Evolutionary conservation across 1,284 basidiomycete genomes (phyloP), one percentile per base, ranked within the genome.

Genomic region (Trichosporon faecale): DNA sequence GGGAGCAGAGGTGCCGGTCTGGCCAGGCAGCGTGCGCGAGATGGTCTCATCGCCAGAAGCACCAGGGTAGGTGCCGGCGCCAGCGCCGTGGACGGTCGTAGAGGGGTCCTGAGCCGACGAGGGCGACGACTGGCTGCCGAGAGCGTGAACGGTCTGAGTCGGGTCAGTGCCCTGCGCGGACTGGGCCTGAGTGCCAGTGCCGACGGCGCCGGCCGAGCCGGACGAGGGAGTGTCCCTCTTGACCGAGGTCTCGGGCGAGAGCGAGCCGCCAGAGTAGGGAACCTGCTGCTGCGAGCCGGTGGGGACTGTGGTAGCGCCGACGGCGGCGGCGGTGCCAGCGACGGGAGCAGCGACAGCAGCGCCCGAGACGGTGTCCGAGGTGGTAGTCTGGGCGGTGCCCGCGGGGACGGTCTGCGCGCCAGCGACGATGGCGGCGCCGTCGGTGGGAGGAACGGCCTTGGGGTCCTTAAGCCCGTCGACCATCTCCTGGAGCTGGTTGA

Each of bases 401-500:
- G 52, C 57, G 18, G 40, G 40, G 12, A 44, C 33, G 12, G 27
- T 18, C 49, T 52, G 49, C 49, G 49, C 23, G 49, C 49, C 14
- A 5, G 61, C 49, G 8, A 60, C 46, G 29, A 16, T 64, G 31
- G 64, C 33, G n/a, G 67, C 68, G 0, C 68, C 31, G 25, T 25
- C 31, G 25, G 65, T 29, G 14, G 71, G 16, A 16, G 70, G 37
- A 52, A 68, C 12, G 72, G 60, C 35, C 33, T n/a, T 61, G 61
- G 67, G 60, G 66, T 35, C 29, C 72, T 78, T 79, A 65, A 82
- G 74, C 57, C 76, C 75, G 66, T 77, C 68, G 18, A 79, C 71
- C 70, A 80, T 81, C 68, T 78, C 73, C 66, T 79, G 76, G 11
- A 79, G 75, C 64, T 76, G 77, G 27, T 70, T 74, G 27, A 80